Conservation (phyloP, 345 rosid genomes). For the Nasturtium officinale region DNA sequence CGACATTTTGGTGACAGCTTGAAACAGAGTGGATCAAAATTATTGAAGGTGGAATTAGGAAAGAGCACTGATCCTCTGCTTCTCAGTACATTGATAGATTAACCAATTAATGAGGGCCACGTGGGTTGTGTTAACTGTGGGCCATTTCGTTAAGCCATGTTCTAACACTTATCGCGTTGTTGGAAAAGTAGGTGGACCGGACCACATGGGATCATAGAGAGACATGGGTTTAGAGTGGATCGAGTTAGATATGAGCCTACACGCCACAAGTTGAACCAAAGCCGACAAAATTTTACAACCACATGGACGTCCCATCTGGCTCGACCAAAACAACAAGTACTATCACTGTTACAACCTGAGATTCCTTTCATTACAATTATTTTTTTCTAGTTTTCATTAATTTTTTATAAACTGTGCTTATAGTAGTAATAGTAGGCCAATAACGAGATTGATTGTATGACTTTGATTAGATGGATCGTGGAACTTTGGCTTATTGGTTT, state of each 20-base stretch:
- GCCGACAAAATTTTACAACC: slow-evolving; percentile 65
- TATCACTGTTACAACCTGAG: slow-evolving; percentile 29
- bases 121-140: neutral
- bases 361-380: neutral
- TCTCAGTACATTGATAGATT: neutral
- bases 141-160: slow-evolving; percentile 1
- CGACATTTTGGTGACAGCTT: slow-evolving; percentile 60
- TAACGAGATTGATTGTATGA: slow-evolving; percentile 12
- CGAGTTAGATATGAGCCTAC: slow-evolving; percentile 39
- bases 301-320: slow-evolving; percentile 47
- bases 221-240: slow-evolving; percentile 1
- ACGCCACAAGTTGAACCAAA: slow-evolving; percentile 73
- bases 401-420: neutral
- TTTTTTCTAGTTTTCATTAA: neutral
- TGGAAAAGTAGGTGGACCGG: slow-evolving; percentile 29
- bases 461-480: slow-evolving; percentile 24
- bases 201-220: slow-evolving; percentile 34
- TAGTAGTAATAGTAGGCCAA: neutral
- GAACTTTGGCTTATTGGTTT: slow-evolving; percentile 24
- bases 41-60: slow-evolving; percentile 46
- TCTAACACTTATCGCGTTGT: slow-evolving; percentile 10
- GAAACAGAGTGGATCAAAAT: slow-evolving; percentile 62
- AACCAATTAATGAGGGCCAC: slow-evolving; percentile 31
- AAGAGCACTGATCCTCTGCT: slow-evolving; percentile 6
- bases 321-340: slow-evolving; percentile 43